phyloP scores from a whole-genome alignment of 1,284 basidiomycete genomes.

The Marasmius oreades region DNA sequence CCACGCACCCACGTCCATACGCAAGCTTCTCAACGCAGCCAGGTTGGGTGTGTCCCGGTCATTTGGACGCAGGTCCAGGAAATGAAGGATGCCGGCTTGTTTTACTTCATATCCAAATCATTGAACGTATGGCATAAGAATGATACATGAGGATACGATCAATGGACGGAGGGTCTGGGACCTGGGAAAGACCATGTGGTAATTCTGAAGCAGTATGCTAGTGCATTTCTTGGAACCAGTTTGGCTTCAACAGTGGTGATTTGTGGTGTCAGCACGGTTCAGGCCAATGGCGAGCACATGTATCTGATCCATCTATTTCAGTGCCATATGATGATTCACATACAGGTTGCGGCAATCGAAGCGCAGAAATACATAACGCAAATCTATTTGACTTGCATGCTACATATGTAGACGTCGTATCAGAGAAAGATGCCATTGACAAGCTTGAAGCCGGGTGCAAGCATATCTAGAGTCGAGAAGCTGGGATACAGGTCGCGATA shows the following conservation, averaged over 20 bases:
- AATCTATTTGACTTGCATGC: conserved; percentile 18
- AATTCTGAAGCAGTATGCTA: conserved; percentile 16
- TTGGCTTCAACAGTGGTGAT: conserved; percentile 13
- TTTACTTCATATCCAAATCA: conserved; percentile 15
- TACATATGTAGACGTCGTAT: conserved; percentile 16
- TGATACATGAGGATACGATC: conserved; percentile 12
- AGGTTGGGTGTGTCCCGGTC: conserved; percentile 11
- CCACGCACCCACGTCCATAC: conserved; percentile 12
- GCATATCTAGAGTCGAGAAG: not conserved
- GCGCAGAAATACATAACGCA: conserved; percentile 16
- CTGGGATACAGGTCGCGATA: too few species aligned
- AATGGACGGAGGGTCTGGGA: conserved; percentile 12
- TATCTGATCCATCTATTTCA: not conserved
- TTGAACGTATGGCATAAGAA: conserved; percentile 14
- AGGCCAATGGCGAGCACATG: conserved; percentile 13
- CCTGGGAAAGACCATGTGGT: conserved; percentile 9
- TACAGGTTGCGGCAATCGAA: conserved; percentile 16
- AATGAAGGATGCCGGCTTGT: conserved; percentile 16
- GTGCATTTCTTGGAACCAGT: conserved; percentile 17
- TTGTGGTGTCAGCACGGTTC: conserved; percentile 17
- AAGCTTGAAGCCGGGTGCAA: conserved; percentile 14
- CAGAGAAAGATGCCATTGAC: conserved; percentile 11
- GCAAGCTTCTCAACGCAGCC: conserved; percentile 13
- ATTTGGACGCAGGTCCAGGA: conserved; percentile 16
- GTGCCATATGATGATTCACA: not conserved